These are phyloP conservation scores for Yamadazyma kitorensis DNA, from an alignment of 805 yeast species.

Conservation along the genomic window DNA sequence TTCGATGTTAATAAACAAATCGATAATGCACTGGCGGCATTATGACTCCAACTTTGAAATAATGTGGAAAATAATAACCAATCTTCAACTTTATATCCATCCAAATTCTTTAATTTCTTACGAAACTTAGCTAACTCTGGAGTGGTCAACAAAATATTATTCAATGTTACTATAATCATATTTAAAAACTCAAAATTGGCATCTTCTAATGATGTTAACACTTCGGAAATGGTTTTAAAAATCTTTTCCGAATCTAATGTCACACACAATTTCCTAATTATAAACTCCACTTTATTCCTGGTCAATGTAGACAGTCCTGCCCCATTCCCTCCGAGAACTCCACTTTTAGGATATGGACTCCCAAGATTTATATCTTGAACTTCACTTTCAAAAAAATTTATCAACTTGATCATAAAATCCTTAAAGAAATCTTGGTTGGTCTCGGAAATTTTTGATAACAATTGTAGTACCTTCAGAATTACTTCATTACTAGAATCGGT, in stretches of 20 bases:
- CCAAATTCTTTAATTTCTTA: conserved; percentile 57
- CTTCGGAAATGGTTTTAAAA: conserved; percentile 75
- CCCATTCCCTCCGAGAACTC: not conserved
- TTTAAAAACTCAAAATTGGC: conserved; percentile 68
- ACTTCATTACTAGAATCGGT: conserved; percentile 73
- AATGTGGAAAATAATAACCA: conserved; percentile 68
- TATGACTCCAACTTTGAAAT: conserved; percentile 89
- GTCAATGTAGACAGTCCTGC: conserved; percentile 9
- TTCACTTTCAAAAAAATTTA: conserved; percentile 69
- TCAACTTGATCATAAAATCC: conserved; percentile 67
- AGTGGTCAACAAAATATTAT: conserved; percentile 81
- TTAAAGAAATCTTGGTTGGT: conserved; percentile 75
- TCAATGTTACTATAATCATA: conserved; percentile 80
- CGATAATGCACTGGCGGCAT: conserved; percentile 83
- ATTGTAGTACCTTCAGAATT: conserved; percentile 65
- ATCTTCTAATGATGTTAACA: conserved; percentile 51
- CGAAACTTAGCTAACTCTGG: conserved; percentile 75
- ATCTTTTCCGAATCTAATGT: conserved; percentile 80
- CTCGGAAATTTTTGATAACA: conserved; percentile 72
- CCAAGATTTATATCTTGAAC: conserved; percentile 12
- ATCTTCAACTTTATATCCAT: conserved; percentile 52
- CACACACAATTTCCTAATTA: conserved; percentile 78
- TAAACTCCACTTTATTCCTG: conserved; percentile 61
- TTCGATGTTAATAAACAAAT: conserved; percentile 83
- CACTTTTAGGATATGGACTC: conserved; percentile 5